Base-by-base conservation (phyloP, 2,329 filamentous ascomycete genomes). In the Fusarium xyrophilum region DNA sequence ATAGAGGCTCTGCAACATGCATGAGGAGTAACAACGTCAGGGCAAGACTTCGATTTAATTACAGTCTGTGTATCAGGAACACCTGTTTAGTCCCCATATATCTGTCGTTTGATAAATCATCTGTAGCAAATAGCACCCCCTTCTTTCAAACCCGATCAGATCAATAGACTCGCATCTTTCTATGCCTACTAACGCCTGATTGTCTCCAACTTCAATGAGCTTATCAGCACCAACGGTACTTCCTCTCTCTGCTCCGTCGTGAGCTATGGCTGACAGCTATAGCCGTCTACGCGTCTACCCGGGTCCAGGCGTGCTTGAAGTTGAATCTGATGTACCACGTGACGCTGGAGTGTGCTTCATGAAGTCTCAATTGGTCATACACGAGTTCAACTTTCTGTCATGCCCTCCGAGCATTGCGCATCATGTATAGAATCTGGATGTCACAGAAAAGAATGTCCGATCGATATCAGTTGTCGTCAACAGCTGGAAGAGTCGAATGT, bases 381-480 rank as follows among this genome's bases (percentile, higher is more conserved):
- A 57, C 28, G 27, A 21, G 9, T 14, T 14, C 33, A n/a, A 38
- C 15, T 7, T 27, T 28, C 25, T 21, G 25, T 9, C 10, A 38
- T 15, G 6, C 11, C 10, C 23, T 39, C 19, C 5, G 33, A 35
- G 13, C 4, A 46, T 70, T 36, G 59, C 59, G 1, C 38, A 11
- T 40, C 23, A 15, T 27, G 63, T 19, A 66, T 62, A 19, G 65
- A 54, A 3, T 70, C 46, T 3, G 56, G 66, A 5, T 67, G 56
- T 43, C 83, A 77, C 17, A 91, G 75, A 19, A 90, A 79, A 0
- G 86, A 88, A 1, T 88, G 78, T 0, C 85, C 88, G 2, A 91
- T 80, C 66, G 84, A 87, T 69, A 91, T 88, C 1, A 91, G 80
- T 72, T 91, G 88, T 59, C 83, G 83, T 74, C 90, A 88, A 1